phyloP scores from a whole-genome alignment of 176 grass and related monocot genomes.

The Eragrostis nindensis region DNA sequence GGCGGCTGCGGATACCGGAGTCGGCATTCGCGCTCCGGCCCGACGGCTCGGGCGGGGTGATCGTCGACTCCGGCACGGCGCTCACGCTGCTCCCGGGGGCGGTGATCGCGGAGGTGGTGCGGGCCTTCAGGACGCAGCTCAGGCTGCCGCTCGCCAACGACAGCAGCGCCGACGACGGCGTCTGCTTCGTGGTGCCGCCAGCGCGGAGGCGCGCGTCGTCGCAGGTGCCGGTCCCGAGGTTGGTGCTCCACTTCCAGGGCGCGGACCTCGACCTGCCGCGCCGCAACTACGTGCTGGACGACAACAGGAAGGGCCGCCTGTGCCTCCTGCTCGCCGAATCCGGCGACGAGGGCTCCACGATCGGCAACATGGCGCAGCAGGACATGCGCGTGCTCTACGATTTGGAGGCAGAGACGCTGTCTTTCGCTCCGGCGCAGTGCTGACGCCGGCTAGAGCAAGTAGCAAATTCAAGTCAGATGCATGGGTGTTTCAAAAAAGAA shows the following conservation, averaged over 20 bases:
- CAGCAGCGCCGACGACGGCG: not conserved
- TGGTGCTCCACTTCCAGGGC: conserved; percentile 71
- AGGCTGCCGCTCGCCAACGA: conserved; percentile 42
- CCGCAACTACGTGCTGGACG: conserved; percentile 55
- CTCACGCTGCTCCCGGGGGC: conserved; percentile 43
- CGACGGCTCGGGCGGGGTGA: conserved; percentile 49
- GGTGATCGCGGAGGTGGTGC: conserved; percentile 41
- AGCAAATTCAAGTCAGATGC: too few species aligned
- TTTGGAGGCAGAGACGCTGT: conserved; percentile 47
- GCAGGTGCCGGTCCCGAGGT: conserved; percentile 51
- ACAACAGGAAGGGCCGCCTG: conserved; percentile 21
- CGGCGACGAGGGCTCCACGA: conserved; percentile 33
- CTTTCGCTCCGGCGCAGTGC: conserved; percentile 47
- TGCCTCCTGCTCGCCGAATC: conserved; percentile 58
- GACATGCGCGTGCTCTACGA: conserved; percentile 58
- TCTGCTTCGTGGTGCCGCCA: conserved; percentile 60
- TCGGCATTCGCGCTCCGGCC: conserved; percentile 47
- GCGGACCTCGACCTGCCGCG: conserved; percentile 59
- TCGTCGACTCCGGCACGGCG: conserved; percentile 78
- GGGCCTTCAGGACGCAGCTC: conserved; percentile 44
- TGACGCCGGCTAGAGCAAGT: not conserved
- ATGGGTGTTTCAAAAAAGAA: too few species aligned
- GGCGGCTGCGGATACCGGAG: conserved; percentile 49
- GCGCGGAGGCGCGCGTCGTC: conserved; percentile 10
- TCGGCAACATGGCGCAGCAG: conserved; percentile 49